These are phyloP conservation scores for Trichocladium uniseriatum DNA, from an alignment of 495 filamentous ascomycete genomes.

Conservation along the genomic window DNA sequence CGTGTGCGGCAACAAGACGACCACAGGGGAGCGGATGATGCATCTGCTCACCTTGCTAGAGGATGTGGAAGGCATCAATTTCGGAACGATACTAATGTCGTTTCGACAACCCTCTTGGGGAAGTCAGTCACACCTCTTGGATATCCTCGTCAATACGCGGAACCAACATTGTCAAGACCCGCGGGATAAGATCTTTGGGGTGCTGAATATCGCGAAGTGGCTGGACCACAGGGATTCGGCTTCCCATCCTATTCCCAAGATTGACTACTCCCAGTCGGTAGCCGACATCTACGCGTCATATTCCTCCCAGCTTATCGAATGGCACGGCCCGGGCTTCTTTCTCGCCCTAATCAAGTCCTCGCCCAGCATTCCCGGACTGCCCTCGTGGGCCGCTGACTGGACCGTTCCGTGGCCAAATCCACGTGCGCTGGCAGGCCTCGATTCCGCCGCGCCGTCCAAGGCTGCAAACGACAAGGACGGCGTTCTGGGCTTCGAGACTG, in stretches of 20 bases:
- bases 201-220: conserved; percentile 7
- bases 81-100: neutral
- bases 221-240: neutral
- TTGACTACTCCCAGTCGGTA: conserved; percentile 1
- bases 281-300: conserved; percentile 5
- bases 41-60: neutral
- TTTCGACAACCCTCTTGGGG: neutral
- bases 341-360: conserved; percentile 11
- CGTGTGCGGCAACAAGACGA: neutral
- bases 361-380: neutral
- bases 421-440: neutral
- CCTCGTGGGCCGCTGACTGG: conserved; percentile 16
- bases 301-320: conserved; percentile 10
- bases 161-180: conserved; percentile 7
- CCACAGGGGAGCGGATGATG: neutral
- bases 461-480: conserved; percentile 3
- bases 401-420: conserved; percentile 14
- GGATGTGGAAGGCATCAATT: neutral
- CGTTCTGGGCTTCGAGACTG: neutral
- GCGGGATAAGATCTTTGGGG: conserved; percentile 13
- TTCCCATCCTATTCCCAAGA: neutral
- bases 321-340: conserved; percentile 13
- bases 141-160: conserved; percentile 2
- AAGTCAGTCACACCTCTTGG: conserved; percentile 1
- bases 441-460: neutral